Conservation (phyloP, 495 filamentous ascomycete species). For the Beverwykella pulmonaria region DNA sequence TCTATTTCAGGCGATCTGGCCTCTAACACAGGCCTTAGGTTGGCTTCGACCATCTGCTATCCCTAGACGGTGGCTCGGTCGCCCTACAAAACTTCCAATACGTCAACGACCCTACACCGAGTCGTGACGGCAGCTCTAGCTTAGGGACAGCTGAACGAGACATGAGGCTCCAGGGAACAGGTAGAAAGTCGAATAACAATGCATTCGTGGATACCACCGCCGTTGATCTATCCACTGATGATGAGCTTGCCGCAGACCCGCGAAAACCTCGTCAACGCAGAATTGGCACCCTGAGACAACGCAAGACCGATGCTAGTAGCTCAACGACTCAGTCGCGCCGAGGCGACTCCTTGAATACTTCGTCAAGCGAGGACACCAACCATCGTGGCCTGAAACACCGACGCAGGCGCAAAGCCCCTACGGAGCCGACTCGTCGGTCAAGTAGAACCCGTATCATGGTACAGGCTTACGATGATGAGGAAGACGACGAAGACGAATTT, state of each 20-base stretch:
- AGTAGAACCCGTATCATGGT: constrained; percentile 7
- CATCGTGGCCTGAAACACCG: not conserved
- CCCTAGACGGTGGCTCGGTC: constrained; percentile 37
- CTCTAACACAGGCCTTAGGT: constrained; percentile 22
- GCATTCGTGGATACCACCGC: constrained; percentile 41
- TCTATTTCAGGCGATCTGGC: not conserved
- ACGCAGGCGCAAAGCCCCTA: constrained; percentile 12
- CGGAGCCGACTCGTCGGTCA: constrained; percentile 31
- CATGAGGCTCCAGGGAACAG: constrained; percentile 28
- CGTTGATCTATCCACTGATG: constrained; percentile 37
- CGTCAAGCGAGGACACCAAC: constrained; percentile 12
- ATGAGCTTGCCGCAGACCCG: constrained; percentile 10
- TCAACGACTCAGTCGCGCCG: constrained; percentile 30
- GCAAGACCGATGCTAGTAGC: not conserved
- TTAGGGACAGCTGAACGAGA: constrained; percentile 6
- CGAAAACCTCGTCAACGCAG: constrained; percentile 26
- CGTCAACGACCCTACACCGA: constrained; percentile 3
- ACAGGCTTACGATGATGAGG: constrained; percentile 13
- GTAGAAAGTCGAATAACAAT: constrained; percentile 14
- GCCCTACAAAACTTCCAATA: constrained; percentile 41
- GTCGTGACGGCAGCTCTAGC: not conserved
- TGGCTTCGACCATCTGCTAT: constrained; percentile 42
- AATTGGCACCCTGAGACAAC: not conserved
- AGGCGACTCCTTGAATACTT: constrained; percentile 5
- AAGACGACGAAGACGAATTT: constrained; percentile 34